phyloP scores from a whole-genome alignment of 1,284 basidiomycete species.

The Puccinia polysora region DNA sequence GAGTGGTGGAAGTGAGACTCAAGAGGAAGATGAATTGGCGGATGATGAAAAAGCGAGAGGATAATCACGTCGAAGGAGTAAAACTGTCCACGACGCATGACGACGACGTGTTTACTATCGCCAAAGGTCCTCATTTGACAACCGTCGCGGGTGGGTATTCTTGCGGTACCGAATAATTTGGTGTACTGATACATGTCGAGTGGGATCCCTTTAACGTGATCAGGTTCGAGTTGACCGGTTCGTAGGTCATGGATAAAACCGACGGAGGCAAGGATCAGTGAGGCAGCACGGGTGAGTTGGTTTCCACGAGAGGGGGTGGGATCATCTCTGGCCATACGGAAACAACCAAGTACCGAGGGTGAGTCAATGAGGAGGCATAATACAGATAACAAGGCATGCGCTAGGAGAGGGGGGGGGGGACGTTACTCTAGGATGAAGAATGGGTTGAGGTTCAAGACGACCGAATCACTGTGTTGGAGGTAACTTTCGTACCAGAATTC shows the following conservation, averaged over 20 bases:
- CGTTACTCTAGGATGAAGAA: constrained; percentile 92
- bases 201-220: constrained; percentile 69
- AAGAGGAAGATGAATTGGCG: constrained; percentile 14
- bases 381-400: background rate
- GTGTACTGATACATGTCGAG: constrained; percentile 93
- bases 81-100: constrained; percentile 86
- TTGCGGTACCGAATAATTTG: constrained; percentile 81
- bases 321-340: constrained; percentile 78
- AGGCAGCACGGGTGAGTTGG: constrained; percentile 83
- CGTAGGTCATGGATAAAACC: constrained; percentile 93
- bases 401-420: constrained; percentile 9
- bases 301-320: constrained; percentile 80
- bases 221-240: constrained; percentile 73
- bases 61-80: constrained; percentile 56
- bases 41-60: background rate
- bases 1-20: background rate
- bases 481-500: constrained; percentile 98
- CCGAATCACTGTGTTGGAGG: constrained; percentile 81
- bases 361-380: background rate
- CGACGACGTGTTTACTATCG: constrained; percentile 76
- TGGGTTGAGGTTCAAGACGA: constrained; percentile 87
- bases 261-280: constrained; percentile 79
- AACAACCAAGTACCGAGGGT: background rate
- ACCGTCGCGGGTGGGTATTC: constrained; percentile 90
- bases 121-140: constrained; percentile 77